phyloP scores from a whole-genome alignment of 1,139 yeast genomes.

The Debaryomyces subglobosus region DNA sequence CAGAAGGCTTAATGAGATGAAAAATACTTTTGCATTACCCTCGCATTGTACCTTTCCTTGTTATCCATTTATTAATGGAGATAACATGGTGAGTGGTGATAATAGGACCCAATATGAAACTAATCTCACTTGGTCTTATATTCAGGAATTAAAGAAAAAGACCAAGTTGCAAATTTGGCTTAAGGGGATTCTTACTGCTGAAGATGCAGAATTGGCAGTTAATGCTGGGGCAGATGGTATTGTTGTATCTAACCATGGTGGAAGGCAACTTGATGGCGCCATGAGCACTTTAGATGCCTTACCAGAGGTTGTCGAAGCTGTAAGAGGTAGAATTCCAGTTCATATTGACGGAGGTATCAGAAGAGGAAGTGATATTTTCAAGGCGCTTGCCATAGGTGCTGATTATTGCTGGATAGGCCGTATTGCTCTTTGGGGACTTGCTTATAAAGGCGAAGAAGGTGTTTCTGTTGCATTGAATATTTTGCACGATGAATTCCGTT shows the following conservation, averaged over 20 bases:
- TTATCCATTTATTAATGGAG: neutral
- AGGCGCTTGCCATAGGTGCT: constrained; percentile 54
- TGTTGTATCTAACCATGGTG: constrained; percentile 53
- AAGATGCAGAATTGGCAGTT: constrained; percentile 46
- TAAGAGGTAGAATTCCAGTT: constrained; percentile 33
- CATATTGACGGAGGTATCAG: constrained; percentile 55
- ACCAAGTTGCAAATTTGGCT: constrained; percentile 33
- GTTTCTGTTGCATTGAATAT: constrained; percentile 13
- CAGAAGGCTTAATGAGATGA: constrained; percentile 17
- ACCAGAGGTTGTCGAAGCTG: constrained; percentile 36
- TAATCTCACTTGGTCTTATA: constrained; percentile 10
- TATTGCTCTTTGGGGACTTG: constrained; percentile 24
- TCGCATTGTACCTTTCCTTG: constrained; percentile 2
- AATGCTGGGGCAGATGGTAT: constrained; percentile 44
- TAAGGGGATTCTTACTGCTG: constrained; percentile 49
- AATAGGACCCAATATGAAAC: neutral
- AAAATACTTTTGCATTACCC: constrained; percentile 3
- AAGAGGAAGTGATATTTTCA: constrained; percentile 50
- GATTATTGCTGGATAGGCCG: constrained; percentile 30
- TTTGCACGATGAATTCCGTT: constrained; percentile 7
- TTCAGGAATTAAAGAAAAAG: constrained; percentile 7
- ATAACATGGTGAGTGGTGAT: neutral
- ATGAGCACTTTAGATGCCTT: constrained; percentile 37
- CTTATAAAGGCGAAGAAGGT: constrained; percentile 25
- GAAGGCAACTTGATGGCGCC: constrained; percentile 48